A percentile compares a stretch with the other conserved stretches of the same genome.
Conservation (phyloP, 208 protist species). For the Jaenimonas drosophilae region DNA sequence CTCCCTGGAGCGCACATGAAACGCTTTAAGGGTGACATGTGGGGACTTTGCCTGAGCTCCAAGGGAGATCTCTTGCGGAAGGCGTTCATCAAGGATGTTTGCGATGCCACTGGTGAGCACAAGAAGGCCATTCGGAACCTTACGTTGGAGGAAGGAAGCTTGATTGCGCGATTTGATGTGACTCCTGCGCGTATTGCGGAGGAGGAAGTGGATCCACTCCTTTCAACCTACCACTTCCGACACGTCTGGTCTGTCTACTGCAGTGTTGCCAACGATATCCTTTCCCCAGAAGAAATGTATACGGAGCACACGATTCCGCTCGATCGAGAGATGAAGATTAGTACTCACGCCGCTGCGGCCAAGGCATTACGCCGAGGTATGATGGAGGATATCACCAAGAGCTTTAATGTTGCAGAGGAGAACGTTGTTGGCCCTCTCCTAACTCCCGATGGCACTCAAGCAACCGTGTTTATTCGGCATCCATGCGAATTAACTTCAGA, state of each 20-base stretch:
- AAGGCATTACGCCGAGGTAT: too few species aligned
- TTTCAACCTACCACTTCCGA: conserved; percentile 4
- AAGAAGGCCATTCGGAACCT: conserved; percentile 1
- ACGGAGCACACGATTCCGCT: not conserved
- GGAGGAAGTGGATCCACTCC: not conserved
- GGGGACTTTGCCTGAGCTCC: not conserved
- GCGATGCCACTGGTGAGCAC: conserved; percentile 2
- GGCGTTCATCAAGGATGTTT: conserved; percentile 5
- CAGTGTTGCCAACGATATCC: not conserved
- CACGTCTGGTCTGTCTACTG: conserved; percentile 3
- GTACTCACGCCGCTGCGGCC: too few species aligned
- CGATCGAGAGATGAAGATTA: not conserved
- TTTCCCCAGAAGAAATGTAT: not conserved
- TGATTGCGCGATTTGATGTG: conserved; percentile 3
- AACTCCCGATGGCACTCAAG: too few species aligned
- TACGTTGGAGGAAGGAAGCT: not conserved
- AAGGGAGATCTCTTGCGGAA: not conserved
- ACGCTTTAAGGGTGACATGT: not conserved
- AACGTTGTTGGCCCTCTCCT: too few species aligned
- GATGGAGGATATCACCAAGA: too few species aligned
- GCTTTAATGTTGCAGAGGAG: too few species aligned
- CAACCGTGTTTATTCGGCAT: too few species aligned
- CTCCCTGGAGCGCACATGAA: too few species aligned
- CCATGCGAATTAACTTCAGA: too few species aligned
- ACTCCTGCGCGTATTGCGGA: not conserved